A percentile compares a stretch with the other conserved stretches of the same genome.
Conservation (phyloP, 2,329 filamentous ascomycete species). For the Cordyceps cateniannulata region DNA sequence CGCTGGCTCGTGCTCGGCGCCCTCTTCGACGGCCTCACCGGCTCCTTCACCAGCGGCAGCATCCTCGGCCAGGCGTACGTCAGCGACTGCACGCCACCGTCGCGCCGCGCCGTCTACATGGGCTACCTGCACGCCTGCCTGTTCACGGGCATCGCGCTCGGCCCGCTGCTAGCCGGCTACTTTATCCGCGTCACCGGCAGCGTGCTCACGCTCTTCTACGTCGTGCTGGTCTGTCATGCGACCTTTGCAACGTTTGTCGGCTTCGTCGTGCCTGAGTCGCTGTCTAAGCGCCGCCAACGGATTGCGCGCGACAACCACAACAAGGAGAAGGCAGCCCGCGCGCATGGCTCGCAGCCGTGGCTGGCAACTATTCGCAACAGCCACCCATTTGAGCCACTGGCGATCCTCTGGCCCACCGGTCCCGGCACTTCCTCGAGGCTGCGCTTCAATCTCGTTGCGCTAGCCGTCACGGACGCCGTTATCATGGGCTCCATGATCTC, state of each 20-base stretch:
- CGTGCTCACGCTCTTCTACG: constrained; percentile 78
- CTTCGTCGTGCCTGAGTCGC: constrained; percentile 74
- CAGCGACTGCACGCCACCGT: constrained; percentile 78
- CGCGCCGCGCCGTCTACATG: constrained; percentile 73
- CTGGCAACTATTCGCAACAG: constrained; percentile 33
- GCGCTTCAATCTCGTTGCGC: constrained; percentile 72
- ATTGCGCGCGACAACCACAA: constrained; percentile 63
- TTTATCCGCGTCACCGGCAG: constrained; percentile 70
- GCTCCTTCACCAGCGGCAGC: constrained; percentile 80
- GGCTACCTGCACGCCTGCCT: constrained; percentile 86
- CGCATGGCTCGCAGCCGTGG: constrained; percentile 19
- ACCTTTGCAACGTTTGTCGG: constrained; percentile 67
- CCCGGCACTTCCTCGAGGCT: constrained; percentile 52
- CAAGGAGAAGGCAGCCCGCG: constrained; percentile 35
- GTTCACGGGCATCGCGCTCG: constrained; percentile 82
- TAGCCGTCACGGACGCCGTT: constrained; percentile 75
- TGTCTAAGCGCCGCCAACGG: constrained; percentile 66
- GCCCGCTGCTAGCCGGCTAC: constrained; percentile 74
- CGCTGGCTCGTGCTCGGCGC: constrained; percentile 73
- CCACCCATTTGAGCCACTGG: constrained; percentile 72
- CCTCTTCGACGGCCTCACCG: constrained; percentile 73
- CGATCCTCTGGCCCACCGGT: constrained; percentile 68
- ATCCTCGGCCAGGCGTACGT: constrained; percentile 78
- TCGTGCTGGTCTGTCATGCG: constrained; percentile 64
- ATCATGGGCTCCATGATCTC: constrained; percentile 80